Evolutionary conservation across 2,329 filamentous ascomycete genomes (phyloP).

Genomic region (Aspergillus uvarum): DNA sequence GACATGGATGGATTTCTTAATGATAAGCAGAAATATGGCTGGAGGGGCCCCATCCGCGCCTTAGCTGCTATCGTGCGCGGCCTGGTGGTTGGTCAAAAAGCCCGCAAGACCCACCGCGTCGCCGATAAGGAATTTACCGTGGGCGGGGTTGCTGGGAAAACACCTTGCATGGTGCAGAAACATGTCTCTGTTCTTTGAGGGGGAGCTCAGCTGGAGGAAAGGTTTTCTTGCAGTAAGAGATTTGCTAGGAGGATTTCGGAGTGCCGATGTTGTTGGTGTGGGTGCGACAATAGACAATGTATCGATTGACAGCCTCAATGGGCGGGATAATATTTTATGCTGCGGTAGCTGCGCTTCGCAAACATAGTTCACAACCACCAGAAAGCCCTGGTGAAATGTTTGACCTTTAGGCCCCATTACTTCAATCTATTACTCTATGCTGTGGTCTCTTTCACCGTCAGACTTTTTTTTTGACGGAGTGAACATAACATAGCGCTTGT

Average conservation of each 20-base stretch:
- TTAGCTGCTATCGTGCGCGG: not conserved
- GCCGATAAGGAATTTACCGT: not conserved
- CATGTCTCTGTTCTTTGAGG: not conserved
- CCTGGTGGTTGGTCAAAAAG: not conserved
- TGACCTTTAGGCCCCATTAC: too few species aligned
- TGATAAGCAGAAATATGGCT: conserved; percentile 1
- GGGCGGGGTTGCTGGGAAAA: not conserved
- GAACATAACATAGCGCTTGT: too few species aligned
- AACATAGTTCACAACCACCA: too few species aligned
- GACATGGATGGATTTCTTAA: not conserved
- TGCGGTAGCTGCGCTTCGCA: too few species aligned
- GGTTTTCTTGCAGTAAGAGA: not conserved
- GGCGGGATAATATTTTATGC: too few species aligned
- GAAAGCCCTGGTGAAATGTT: too few species aligned
- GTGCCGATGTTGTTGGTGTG: not conserved
- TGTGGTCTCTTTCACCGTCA: too few species aligned
- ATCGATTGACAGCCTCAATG: too few species aligned
- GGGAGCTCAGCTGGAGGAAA: not conserved
- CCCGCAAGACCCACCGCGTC: not conserved
- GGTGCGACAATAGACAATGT: not conserved
- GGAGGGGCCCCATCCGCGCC: not conserved
- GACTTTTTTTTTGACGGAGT: too few species aligned
- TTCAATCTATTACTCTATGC: too few species aligned
- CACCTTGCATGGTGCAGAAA: not conserved
- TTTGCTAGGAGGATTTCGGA: not conserved